Percentiles rank a stretch among this genome's conserved stretches.
These are phyloP conservation scores for Colletotrichum sp. DNA, from an alignment of 2,329 filamentous ascomycete genomes.

Conservation along the genomic window DNA sequence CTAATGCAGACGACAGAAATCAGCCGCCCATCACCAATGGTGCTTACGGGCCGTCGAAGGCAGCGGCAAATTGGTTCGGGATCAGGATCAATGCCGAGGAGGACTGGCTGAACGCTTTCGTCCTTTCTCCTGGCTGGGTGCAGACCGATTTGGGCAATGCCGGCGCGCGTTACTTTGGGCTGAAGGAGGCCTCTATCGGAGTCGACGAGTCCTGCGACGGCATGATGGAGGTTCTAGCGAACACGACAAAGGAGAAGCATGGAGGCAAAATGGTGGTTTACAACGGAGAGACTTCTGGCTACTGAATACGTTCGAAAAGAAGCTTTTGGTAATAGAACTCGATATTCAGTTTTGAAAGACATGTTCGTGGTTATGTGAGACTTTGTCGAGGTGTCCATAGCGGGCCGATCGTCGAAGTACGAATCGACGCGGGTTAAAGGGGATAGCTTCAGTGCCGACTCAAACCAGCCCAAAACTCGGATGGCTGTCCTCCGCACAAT, in stretches of 20 bases:
- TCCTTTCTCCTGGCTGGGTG: neutral
- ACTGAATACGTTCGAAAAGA: neutral
- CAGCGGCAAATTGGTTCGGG: neutral
- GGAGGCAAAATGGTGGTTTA: conserved; percentile 27
- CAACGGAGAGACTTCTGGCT: neutral
- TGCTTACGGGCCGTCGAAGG: conserved; percentile 4
- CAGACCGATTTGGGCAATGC: conserved; percentile 6
- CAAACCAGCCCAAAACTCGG: neutral
- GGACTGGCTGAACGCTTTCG: neutral
- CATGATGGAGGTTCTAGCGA: neutral
- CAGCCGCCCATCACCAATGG: neutral
- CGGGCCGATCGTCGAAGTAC: neutral
- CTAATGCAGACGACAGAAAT: neutral
- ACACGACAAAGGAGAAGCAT: conserved; percentile 23
- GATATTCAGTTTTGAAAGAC: neutral
- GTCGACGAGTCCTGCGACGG: conserved; percentile 7
- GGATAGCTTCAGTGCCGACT: neutral
- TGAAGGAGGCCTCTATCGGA: neutral
- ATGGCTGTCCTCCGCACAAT: neutral
- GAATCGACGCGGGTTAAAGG: neutral
- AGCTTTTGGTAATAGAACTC: neutral
- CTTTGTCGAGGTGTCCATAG: neutral
- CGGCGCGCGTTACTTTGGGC: neutral
- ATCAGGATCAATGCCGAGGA: conserved; percentile 3
- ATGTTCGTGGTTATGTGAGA: neutral